A percentile compares a stretch with the other conserved stretches of the same genome.
phyloP scores from a whole-genome alignment of 768 basidiomycete species.

The Nevesoporus exiguus region DNA sequence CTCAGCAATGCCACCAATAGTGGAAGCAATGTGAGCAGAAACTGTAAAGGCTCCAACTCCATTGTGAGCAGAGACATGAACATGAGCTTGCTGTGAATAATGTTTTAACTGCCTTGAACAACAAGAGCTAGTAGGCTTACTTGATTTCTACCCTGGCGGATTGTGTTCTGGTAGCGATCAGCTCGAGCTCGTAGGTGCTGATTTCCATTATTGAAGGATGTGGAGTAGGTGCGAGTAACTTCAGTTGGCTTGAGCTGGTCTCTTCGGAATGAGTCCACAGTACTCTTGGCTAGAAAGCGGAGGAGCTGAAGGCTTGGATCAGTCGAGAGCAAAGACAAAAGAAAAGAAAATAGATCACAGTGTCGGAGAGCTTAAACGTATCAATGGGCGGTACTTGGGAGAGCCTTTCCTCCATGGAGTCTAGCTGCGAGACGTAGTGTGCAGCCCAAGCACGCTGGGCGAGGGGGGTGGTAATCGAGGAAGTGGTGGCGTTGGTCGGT shows the following conservation, averaged over 20 bases:
- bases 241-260: conserved; percentile 27
- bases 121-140: conserved; percentile 25
- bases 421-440: conserved; percentile 28
- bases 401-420: conserved; percentile 20
- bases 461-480: conserved; percentile 16
- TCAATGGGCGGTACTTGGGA: conserved; percentile 23
- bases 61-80: conserved; percentile 22
- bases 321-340: background rate
- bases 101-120: background rate
- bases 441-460: conserved; percentile 32
- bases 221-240: conserved; percentile 20
- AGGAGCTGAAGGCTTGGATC: conserved; percentile 18
- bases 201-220: conserved; percentile 11
- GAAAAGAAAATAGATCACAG: conserved; percentile 8
- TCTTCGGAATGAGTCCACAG: conserved; percentile 22
- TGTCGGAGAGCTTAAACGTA: conserved; percentile 24
- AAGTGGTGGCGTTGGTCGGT: background rate
- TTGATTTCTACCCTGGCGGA: conserved; percentile 35
- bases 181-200: conserved; percentile 17
- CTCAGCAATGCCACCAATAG: conserved; percentile 16
- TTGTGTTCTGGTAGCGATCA: conserved; percentile 29
- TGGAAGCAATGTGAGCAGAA: conserved; percentile 14
- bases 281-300: conserved; percentile 27
- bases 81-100: conserved; percentile 12
- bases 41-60: conserved; percentile 24